Conservation (phyloP, 148 eudicot genomes). For the Camellia lanceoleosa region DNA sequence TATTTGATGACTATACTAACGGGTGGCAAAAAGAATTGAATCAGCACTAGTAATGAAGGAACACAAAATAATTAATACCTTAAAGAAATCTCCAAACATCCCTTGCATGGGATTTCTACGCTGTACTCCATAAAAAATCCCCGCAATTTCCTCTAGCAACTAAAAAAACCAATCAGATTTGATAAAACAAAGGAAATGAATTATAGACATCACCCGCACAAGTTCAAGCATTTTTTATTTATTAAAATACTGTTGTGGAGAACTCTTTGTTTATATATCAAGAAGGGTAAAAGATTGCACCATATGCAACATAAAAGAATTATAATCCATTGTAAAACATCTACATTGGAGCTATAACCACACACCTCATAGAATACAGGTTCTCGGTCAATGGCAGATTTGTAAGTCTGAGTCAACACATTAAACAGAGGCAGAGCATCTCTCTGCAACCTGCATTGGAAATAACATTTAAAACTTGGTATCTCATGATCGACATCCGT, state of each 20-base stretch:
- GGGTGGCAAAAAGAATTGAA: not conserved
- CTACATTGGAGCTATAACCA: constrained; percentile 9
- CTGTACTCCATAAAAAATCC: constrained; percentile 71
- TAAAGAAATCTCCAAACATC: constrained; percentile 87
- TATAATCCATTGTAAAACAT: not conserved
- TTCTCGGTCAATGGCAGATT: constrained; percentile 65
- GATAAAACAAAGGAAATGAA: constrained; percentile 12
- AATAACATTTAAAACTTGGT: not conserved
- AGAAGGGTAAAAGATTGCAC: not conserved
- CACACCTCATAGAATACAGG: constrained; percentile 68
- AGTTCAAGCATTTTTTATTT: not conserved
- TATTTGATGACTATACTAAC: not conserved
- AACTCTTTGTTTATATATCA: not conserved
- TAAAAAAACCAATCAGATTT: constrained; percentile 20
- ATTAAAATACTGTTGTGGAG: not conserved
- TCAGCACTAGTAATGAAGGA: not conserved
- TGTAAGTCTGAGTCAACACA: constrained; percentile 75
- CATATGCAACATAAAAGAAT: constrained; percentile 6
- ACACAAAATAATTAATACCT: constrained; percentile 36
- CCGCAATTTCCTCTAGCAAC: constrained; percentile 85
- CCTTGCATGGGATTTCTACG: constrained; percentile 84
- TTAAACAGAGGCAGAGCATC: constrained; percentile 91
- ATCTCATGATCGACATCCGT: not conserved
- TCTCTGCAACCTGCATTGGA: constrained; percentile 71
- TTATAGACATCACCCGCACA: not conserved